Percentiles rank a stretch among this genome's conserved stretches.
Evolutionary conservation across 2,329 filamentous ascomycete genomes (phyloP).

Genomic region (Lecanicillium sp.): DNA sequence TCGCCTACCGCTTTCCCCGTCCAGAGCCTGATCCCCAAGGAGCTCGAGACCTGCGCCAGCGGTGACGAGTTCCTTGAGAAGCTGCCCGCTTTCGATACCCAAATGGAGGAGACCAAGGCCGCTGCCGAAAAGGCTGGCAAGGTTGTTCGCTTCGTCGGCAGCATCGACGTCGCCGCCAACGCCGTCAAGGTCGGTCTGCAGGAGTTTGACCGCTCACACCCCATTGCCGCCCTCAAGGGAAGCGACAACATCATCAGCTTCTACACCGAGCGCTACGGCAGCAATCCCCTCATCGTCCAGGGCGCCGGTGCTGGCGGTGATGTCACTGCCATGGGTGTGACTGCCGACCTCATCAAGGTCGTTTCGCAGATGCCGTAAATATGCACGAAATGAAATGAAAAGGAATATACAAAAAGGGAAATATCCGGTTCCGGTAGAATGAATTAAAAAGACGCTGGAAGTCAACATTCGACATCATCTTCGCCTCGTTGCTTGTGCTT

Average conservation of each 20-base stretch:
- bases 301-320: constrained; percentile 91
- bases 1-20: constrained; percentile 87
- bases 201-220: constrained; percentile 79
- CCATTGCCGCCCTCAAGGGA: constrained; percentile 90
- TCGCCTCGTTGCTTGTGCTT: constrained; percentile 6
- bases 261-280: constrained; percentile 91
- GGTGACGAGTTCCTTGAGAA: constrained; percentile 81
- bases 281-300: constrained; percentile 88
- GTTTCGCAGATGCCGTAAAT: constrained; percentile 58
- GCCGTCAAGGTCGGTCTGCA: constrained; percentile 88
- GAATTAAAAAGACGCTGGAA: constrained; percentile 1
- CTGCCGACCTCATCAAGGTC: constrained; percentile 87
- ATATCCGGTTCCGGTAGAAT: neutral
- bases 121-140: constrained; percentile 82
- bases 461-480: neutral
- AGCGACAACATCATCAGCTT: constrained; percentile 99
- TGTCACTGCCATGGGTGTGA: constrained; percentile 96
- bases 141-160: constrained; percentile 90
- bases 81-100: constrained; percentile 74
- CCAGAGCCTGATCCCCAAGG: constrained; percentile 83
- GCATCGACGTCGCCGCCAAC: constrained; percentile 76
- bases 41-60: constrained; percentile 68
- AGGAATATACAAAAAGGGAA: neutral
- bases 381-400: neutral
- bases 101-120: constrained; percentile 85